These are phyloP conservation scores for Rosa rugosa DNA, from an alignment of 306 rosid species.

Conservation along the genomic window DNA sequence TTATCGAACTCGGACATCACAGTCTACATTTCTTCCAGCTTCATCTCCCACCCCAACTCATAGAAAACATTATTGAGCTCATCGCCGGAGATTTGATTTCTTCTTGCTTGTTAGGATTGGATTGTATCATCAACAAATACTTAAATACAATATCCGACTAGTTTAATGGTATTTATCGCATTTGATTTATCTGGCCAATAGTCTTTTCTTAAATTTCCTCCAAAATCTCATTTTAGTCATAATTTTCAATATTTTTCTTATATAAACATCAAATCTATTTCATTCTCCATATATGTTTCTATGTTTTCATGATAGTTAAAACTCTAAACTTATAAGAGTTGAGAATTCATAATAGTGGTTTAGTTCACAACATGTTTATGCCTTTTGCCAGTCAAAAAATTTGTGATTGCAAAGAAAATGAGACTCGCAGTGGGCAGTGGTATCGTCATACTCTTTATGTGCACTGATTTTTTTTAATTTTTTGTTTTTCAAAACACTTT, in stretches of 20 bases:
- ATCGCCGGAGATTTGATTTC: constrained; percentile 38
- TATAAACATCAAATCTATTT: background rate
- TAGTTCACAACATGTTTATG: background rate
- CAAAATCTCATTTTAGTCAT: background rate
- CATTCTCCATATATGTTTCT: background rate
- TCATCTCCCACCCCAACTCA: constrained; percentile 51
- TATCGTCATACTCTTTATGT: too few species aligned
- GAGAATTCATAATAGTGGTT: background rate
- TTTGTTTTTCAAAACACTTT: too few species aligned
- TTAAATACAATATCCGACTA: too few species aligned
- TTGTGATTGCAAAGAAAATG: background rate
- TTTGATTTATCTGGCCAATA: too few species aligned
- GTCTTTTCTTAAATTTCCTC: background rate
- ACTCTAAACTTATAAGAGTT: background rate
- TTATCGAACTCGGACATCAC: constrained; percentile 70
- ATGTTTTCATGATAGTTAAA: background rate
- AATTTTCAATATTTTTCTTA: background rate
- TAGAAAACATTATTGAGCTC: constrained; percentile 64
- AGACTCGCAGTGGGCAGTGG: background rate
- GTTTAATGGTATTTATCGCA: too few species aligned
- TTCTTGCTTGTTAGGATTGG: background rate
- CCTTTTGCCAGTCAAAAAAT: background rate
- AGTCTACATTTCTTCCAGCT: constrained; percentile 54
- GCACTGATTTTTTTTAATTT: background rate
- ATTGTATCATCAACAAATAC: background rate